A percentile compares a stretch with the other conserved stretches of the same genome.
These are phyloP conservation scores for Nakaseomyces bracarensis DNA, from an alignment of 1,139 yeast species.

Conservation along the genomic window DNA sequence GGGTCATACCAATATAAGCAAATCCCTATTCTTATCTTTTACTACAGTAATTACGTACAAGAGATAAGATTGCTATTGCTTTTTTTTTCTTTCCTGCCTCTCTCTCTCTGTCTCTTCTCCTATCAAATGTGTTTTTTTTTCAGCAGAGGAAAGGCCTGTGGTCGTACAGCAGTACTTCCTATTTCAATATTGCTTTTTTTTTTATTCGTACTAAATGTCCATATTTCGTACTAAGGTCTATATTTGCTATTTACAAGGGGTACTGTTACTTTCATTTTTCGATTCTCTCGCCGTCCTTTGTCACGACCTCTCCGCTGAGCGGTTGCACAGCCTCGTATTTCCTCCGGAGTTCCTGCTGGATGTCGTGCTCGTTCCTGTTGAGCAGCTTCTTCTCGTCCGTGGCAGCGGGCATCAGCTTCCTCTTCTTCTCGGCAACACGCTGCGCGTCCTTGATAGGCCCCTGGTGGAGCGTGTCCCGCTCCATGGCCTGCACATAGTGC, in stretches of 20 bases:
- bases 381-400: constrained; percentile 36
- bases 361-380: constrained; percentile 66
- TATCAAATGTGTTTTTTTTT: too few relatives aligned
- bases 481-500: constrained; percentile 57
- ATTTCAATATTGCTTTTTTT: too few relatives aligned
- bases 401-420: constrained; percentile 21
- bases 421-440: constrained; percentile 44
- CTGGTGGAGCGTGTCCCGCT: constrained; percentile 60
- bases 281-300: constrained; percentile 24
- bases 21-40: too few relatives aligned
- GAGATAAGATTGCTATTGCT: too few relatives aligned
- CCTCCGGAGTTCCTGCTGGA: constrained; percentile 59
- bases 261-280: background rate
- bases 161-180: too few relatives aligned
- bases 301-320: constrained; percentile 40
- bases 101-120: too few relatives aligned
- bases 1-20: too few relatives aligned
- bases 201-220: too few relatives aligned
- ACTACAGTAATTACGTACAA: too few relatives aligned
- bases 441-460: constrained; percentile 77
- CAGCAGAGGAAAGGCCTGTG: too few relatives aligned
- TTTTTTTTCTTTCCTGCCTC: too few relatives aligned
- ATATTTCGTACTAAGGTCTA: too few relatives aligned
- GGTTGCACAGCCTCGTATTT: constrained; percentile 63
- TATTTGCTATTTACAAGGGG: background rate